A percentile compares a stretch with the other conserved stretches of the same genome.
Evolutionary conservation across 176 grass and related monocot genomes (phyloP).

Genomic region (Bolboschoenus planiculmis): DNA sequence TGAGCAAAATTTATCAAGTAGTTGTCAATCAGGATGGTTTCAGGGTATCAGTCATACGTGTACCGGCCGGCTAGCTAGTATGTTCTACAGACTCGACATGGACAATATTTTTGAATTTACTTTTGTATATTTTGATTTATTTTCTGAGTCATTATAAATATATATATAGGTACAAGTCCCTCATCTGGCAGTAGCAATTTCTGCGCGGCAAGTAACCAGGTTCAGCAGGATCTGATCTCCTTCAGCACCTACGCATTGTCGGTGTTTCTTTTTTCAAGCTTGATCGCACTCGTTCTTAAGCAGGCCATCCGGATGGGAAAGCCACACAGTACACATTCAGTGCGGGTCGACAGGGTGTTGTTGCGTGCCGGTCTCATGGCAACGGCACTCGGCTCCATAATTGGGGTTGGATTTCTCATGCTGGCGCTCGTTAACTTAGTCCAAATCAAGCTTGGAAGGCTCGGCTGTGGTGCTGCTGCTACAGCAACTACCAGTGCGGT

Average conservation of each 20-base stretch:
- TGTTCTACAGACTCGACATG: not conserved
- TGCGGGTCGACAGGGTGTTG: conserved; percentile 18
- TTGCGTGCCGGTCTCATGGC: conserved; percentile 34
- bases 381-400: conserved; percentile 27
- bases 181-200: conserved; percentile 8
- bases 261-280: conserved; percentile 42
- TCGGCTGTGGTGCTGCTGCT: conserved; percentile 25
- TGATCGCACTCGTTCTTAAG: conserved; percentile 41
- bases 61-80: not conserved
- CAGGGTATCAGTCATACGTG: not conserved
- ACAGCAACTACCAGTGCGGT: conserved; percentile 20
- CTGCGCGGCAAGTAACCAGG: conserved; percentile 1
- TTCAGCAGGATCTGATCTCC: conserved; percentile 8
- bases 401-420: conserved; percentile 39
- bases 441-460: conserved; percentile 44
- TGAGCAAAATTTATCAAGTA: not conserved
- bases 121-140: not conserved
- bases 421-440: conserved; percentile 35
- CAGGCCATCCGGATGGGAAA: conserved; percentile 34
- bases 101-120: not conserved
- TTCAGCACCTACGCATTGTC: conserved; percentile 34
- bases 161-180: conserved; percentile 3
- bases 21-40: not conserved
- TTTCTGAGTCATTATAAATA: not conserved
- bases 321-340: not conserved